These are phyloP conservation scores for Ogataea nakhonphanomensis DNA, from an alignment of 805 yeast species.

Conservation along the genomic window DNA sequence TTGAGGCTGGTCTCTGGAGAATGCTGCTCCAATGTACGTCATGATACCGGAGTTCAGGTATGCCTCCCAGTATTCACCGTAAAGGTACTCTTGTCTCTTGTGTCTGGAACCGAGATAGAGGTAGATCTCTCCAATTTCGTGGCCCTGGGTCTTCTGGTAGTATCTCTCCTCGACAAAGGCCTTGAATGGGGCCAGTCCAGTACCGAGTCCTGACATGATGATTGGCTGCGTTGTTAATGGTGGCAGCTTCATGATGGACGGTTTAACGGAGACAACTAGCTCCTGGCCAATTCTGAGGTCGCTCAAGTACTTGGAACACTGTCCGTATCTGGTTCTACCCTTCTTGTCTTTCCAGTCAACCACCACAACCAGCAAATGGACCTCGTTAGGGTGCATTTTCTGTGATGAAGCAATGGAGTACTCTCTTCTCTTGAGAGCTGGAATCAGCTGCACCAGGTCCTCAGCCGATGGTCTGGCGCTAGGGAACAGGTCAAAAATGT, in stretches of 20 bases:
- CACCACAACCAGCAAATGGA: conserved; percentile 88
- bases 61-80: conserved; percentile 98
- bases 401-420: conserved; percentile 97
- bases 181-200: conserved; percentile 97
- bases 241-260: conserved; percentile 96
- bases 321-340: conserved; percentile 88
- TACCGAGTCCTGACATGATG: conserved; percentile 96
- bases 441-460: conserved; percentile 67
- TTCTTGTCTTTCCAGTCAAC: conserved; percentile 90
- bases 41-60: conserved; percentile 86
- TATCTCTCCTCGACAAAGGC: conserved; percentile 94
- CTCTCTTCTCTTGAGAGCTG: conserved; percentile 94
- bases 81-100: conserved; percentile 89
- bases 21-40: conserved; percentile 96
- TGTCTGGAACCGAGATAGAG: conserved; percentile 93
- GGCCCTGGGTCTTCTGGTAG: conserved; percentile 88
- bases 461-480: conserved; percentile 75
- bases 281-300: conserved; percentile 78
- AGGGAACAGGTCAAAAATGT: conserved; percentile 72
- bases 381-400: conserved; percentile 84
- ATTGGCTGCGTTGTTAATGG: conserved; percentile 83
- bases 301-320: conserved; percentile 86
- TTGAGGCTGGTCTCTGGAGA: conserved; percentile 94
- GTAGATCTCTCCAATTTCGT: conserved; percentile 83
- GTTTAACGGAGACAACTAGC: conserved; percentile 90